A percentile compares a stretch with the other conserved stretches of the same genome.
These are phyloP conservation scores for Paratinospora sagittata DNA, from an alignment of 164 flowering plant genomes.

Conservation along the genomic window DNA sequence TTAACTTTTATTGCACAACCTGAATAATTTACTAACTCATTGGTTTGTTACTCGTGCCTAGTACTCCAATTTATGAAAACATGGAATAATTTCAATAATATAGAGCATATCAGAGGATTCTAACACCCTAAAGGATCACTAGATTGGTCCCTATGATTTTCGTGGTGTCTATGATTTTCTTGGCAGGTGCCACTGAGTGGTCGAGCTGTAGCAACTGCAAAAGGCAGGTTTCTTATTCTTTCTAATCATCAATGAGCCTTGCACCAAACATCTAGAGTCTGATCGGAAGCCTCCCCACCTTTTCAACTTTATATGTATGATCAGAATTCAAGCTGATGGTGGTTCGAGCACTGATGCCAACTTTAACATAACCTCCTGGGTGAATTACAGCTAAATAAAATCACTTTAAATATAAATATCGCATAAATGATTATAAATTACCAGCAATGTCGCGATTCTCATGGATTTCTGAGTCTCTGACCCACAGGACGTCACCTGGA, in stretches of 20 bases:
- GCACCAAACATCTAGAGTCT: background rate
- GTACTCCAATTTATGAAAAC: too few relatives aligned
- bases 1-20: too few relatives aligned
- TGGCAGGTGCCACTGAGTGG: background rate
- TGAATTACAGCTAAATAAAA: background rate
- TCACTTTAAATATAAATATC: background rate
- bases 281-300: background rate
- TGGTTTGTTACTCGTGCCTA: too few relatives aligned
- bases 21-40: too few relatives aligned
- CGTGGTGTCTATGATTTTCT: too few relatives aligned
- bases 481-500: constrained; percentile 90
- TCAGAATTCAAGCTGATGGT: background rate
- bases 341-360: background rate
- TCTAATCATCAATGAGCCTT: background rate
- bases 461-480: constrained; percentile 79
- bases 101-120: too few relatives aligned
- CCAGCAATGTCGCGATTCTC: constrained; percentile 97
- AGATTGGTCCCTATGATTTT: too few relatives aligned
- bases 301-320: background rate
- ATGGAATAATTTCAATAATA: too few relatives aligned
- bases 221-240: background rate
- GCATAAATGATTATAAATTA: constrained; percentile 21
- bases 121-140: too few relatives aligned
- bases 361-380: background rate
- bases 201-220: background rate